phyloP scores from a whole-genome alignment of 2,329 filamentous ascomycete genomes.

The Aphanoascus verrucosus region DNA sequence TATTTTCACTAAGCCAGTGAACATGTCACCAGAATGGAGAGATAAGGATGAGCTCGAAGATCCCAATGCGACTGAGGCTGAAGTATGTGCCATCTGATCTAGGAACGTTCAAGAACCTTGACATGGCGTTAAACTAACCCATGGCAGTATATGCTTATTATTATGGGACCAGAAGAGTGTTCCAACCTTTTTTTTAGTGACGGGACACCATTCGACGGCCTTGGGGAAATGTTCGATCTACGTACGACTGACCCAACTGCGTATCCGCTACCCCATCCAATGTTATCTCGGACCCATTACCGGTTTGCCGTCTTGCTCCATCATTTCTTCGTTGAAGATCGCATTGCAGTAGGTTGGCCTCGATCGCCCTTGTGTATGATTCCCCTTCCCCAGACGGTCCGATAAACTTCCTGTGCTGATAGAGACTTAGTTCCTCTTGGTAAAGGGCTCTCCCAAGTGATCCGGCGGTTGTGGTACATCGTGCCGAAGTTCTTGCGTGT shows the following conservation, averaged over 20 bases:
- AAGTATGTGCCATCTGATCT: background rate
- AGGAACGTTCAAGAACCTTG: background rate
- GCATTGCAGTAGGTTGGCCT: slow-evolving; percentile 12
- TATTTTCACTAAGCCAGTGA: background rate
- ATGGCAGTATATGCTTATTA: background rate
- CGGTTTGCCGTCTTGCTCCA: slow-evolving; percentile 13
- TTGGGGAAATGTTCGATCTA: slow-evolving; percentile 1
- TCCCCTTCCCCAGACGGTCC: background rate
- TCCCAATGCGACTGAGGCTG: background rate
- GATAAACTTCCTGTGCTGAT: background rate
- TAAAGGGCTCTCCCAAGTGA: background rate
- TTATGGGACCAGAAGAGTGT: background rate
- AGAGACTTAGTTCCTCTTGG: background rate
- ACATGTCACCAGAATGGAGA: background rate
- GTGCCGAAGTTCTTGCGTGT: slow-evolving; percentile 6
- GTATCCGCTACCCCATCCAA: slow-evolving; percentile 8
- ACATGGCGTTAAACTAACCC: background rate
- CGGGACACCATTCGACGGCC: background rate
- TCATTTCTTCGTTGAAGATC: slow-evolving; percentile 14
- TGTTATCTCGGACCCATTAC: slow-evolving; percentile 13
- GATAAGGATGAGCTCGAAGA: slow-evolving; percentile 1
- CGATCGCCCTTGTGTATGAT: background rate
- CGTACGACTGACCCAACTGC: slow-evolving; percentile 7
- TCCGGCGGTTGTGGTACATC: slow-evolving; percentile 6
- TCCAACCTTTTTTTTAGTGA: background rate